These are phyloP conservation scores for Moesziomyces antarcticus DNA, from an alignment of 1,284 basidiomycete species.

Conservation along the genomic window DNA sequence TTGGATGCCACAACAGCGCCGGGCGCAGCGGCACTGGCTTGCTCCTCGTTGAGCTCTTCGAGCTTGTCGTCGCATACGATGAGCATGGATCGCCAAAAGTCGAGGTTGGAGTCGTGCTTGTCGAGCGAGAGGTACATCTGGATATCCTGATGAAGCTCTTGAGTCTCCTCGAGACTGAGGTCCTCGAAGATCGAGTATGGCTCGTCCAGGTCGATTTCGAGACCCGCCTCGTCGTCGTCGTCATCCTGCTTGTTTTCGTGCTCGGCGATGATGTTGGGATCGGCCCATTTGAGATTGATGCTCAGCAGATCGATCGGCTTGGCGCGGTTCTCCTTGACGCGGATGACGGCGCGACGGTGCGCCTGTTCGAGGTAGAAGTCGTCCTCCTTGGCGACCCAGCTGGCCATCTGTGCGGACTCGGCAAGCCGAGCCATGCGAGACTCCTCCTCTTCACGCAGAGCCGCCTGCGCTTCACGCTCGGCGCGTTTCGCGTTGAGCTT, in stretches of 20 bases:
- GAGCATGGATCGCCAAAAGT: conserved; percentile 99
- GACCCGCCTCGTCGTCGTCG: conserved; percentile 83
- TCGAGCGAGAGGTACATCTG: conserved; percentile 90
- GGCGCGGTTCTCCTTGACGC: conserved; percentile 92
- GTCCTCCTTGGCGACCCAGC: conserved; percentile 96
- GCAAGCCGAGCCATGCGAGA: conserved; percentile 85
- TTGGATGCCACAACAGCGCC: conserved; percentile 68
- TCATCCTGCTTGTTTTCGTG: conserved; percentile 79
- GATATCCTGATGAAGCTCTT: conserved; percentile 94
- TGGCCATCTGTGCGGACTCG: conserved; percentile 95
- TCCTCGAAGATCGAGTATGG: conserved; percentile 98
- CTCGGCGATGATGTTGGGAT: conserved; percentile 87
- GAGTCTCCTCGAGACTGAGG: conserved; percentile 84
- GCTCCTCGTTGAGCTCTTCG: conserved; percentile 72
- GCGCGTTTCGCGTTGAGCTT: conserved; percentile 87
- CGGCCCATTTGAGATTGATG: conserved; percentile 64
- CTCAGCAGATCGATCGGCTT: conserved; percentile 66
- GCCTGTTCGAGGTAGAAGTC: conserved; percentile 97
- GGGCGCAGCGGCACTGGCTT: conserved; percentile 40
- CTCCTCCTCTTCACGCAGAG: conserved; percentile 90
- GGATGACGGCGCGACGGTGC: conserved; percentile 86
- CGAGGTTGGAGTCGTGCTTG: conserved; percentile 83
- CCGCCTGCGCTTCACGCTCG: conserved; percentile 88
- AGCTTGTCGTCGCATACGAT: conserved; percentile 92
- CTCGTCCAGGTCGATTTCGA: conserved; percentile 98